Percentiles rank a stretch among this genome's conserved stretches.
phyloP scores from a whole-genome alignment of 176 grass and related monocot genomes.

The Musa itinerans region DNA sequence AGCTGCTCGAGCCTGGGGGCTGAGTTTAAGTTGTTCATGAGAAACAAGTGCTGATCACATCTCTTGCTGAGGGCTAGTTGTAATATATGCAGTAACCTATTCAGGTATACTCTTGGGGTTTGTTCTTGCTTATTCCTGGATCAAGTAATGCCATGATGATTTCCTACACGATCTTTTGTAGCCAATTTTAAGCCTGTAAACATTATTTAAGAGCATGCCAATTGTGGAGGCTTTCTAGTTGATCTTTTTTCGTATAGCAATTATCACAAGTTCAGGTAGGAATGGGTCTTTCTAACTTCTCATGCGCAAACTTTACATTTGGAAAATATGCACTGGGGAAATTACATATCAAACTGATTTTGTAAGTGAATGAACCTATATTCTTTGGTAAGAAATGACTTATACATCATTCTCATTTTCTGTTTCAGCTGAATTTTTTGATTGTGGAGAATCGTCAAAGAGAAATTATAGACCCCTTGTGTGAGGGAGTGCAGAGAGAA shows the following conservation, averaged over 20 bases:
- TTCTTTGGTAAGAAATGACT: too few species aligned
- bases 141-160: not conserved
- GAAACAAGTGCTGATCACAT: not conserved
- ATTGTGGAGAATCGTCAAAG: slow-evolving; percentile 60
- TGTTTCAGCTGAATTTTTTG: slow-evolving; percentile 76
- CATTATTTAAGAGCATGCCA: not conserved
- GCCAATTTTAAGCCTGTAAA: not conserved
- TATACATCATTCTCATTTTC: not conserved
- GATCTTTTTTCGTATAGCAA: not conserved
- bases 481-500: slow-evolving; percentile 80
- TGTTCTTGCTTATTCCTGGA: not conserved
- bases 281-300: too few species aligned
- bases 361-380: too few species aligned
- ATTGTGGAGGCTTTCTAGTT: not conserved
- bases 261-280: too few species aligned
- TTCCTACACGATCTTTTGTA: not conserved
- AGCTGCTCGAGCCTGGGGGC: not conserved
- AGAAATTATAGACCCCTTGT: slow-evolving; percentile 77
- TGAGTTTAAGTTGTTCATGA: not conserved
- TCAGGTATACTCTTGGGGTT: not conserved
- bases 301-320: too few species aligned
- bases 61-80: not conserved
- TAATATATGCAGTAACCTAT: not conserved
- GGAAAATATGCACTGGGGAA: not conserved
- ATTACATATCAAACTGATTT: not conserved